Evolutionary conservation across 2,329 filamentous ascomycete species (phyloP), one percentile per base, ranked within the genome.

Genomic region (Hortaea sp.): DNA sequence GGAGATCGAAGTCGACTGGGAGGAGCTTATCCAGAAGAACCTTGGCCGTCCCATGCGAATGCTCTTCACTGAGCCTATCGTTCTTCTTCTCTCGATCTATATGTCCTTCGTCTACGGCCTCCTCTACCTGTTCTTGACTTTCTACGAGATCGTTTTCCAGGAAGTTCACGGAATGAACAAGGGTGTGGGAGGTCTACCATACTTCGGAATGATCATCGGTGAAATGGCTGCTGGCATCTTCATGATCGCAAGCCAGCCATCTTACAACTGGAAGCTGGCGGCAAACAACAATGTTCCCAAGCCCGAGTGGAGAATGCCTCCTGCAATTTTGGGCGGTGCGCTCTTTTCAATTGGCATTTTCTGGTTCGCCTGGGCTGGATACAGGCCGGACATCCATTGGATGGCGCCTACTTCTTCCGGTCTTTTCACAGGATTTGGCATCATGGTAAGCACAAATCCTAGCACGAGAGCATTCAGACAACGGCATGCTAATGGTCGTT

Each of bases 241-340:
- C 47, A 59, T 62, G 41, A 48, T 61, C 38, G 20, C 56, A 5
- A 42, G 48, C n/a, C 56, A 60, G 7, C 59, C 59, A 2, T 45
- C 48, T 6, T 63, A 62, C 53, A 57, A 59, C 35, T 45, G 50
- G 29, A 63, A 63, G 46, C 59, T 72, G n/a, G 57, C 59, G 10
- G 66, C 67, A 9, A 72, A 72, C 59, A 66, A 69, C 55, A 71
- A 72, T 48, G 63, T 77, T 4, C 73, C 75, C 0, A 61, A 78
- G 1, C 76, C 76, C 0, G 76, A 79, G 59, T 79, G 76, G 76
- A 71, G 76, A 43, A 61, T 77, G 1, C 75, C 75, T 0, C 72
- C 73, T 3, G 70, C 71, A 28, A 76, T 79, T 44, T 49, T 72
- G 5, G 76, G 75, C 5, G 74, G 75, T 13, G 65, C 72, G 42